Evolutionary conservation across 768 basidiomycete genomes (phyloP), one percentile per base, ranked within the genome.

Genomic region (Kwoniella shandongensis): DNA sequence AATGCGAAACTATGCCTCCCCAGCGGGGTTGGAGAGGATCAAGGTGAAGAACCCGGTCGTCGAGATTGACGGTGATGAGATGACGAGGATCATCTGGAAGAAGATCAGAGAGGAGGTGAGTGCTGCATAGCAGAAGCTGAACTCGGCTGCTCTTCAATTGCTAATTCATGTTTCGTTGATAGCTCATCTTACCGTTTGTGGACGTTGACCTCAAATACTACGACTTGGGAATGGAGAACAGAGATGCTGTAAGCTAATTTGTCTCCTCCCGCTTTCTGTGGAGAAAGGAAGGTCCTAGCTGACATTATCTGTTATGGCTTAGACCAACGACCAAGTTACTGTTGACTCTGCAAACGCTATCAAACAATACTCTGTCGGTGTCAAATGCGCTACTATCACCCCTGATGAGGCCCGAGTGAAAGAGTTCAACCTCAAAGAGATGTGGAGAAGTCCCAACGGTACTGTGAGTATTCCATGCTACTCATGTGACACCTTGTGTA

Each of bases 1-100:
- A n/a, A 50, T 51, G 50, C 42, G 67, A 39, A 45, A 12, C 17
- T 72, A 69, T 40, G 67, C 70, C 15, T 36, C 42, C n/a, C 63
- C 69, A 8, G 45, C 61, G 4, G 62, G 59, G 2, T 44, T 54
- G 13, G 63, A 72, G 32, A 44, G 62, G 76, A 93, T 96, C 70
- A 80, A 83, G 72, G 51, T 96, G 70, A 80, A 83, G 72, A 91
- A 92, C 71, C 91, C 91, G 5, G 84, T 96, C 44, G 91, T 96
- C 45, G 92, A 96, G 79, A 84, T 97, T 50, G 92, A 97, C 76
- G 92, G 92, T 44, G 93, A 96, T 78, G 94, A 99, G 80, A 98
- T 98, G 94, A 99, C 94, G 30, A 82, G 94, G 66, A 96, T 99
- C 72, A 99, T 98, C 76, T 97, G 90, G 91, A 92, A 91, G 84